Conservation (phyloP, 805 yeast genomes). For the Saccharomycopsis fibuligera region DNA sequence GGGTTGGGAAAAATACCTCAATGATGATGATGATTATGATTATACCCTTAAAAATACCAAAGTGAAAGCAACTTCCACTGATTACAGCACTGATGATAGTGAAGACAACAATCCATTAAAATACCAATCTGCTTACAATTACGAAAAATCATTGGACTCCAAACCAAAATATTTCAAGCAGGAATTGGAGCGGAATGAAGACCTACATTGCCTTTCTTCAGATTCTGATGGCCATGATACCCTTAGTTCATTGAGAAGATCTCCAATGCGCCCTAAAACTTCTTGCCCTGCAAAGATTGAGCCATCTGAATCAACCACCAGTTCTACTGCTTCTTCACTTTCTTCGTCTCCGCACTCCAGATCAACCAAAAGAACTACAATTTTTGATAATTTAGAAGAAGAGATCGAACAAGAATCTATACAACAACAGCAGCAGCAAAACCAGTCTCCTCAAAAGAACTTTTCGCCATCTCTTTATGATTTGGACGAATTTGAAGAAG, state of each 20-base stretch:
- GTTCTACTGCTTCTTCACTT: too few relatives aligned
- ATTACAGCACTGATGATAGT: background rate
- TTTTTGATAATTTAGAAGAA: constrained; percentile 18
- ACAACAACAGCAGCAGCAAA: too few relatives aligned
- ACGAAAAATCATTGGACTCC: constrained; percentile 10
- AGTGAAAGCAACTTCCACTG: background rate
- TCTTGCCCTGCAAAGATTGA: background rate
- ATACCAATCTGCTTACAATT: constrained; percentile 20
- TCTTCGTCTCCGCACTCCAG: background rate
- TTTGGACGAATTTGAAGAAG: constrained; percentile 2
- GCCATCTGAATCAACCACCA: background rate
- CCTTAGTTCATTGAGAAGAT: background rate
- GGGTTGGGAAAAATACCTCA: background rate
- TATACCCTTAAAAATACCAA: background rate
- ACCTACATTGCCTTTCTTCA: too few relatives aligned
- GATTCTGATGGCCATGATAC: background rate
- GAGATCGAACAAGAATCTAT: constrained; percentile 3
- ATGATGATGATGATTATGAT: background rate
- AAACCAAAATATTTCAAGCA: background rate
- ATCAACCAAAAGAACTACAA: constrained; percentile 12
- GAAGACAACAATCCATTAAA: constrained; percentile 2
- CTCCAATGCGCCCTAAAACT: background rate
- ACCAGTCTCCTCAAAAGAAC: background rate
- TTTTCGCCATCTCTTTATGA: constrained; percentile 9
- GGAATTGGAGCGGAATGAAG: background rate